These are phyloP conservation scores for Cyphellophora attinorum DNA, from an alignment of 2,329 filamentous ascomycete species.

Conservation along the genomic window DNA sequence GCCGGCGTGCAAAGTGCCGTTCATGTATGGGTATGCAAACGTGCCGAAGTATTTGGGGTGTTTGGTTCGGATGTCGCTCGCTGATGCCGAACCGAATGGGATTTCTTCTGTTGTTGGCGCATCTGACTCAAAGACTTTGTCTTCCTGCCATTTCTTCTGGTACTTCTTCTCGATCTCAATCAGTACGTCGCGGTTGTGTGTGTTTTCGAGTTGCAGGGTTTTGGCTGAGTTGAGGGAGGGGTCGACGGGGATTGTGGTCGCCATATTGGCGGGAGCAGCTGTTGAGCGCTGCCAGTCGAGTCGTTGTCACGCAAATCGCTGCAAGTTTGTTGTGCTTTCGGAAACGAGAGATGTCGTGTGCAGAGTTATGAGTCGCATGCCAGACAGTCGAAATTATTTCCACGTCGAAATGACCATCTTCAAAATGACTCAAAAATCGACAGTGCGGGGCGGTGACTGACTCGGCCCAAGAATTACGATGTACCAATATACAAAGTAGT, in stretches of 20 bases:
- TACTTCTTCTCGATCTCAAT: conserved; percentile 85
- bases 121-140: conserved; percentile 72
- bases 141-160: conserved; percentile 72
- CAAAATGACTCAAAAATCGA: no score
- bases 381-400: background rate
- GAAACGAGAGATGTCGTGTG: background rate
- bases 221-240: conserved; percentile 47
- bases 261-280: conserved; percentile 28
- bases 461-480: no score
- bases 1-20: conserved; percentile 79
- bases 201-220: conserved; percentile 62
- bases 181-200: conserved; percentile 76
- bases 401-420: no score
- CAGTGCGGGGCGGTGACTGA: no score
- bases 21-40: conserved; percentile 74
- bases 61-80: conserved; percentile 66
- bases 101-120: conserved; percentile 72
- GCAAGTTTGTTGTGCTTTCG: background rate
- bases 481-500: no score
- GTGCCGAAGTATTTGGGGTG: conserved; percentile 86
- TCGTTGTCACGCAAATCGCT: background rate
- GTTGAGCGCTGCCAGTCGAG: background rate
- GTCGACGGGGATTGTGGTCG: conserved; percentile 47
- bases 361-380: background rate
- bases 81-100: conserved; percentile 62